A percentile compares a stretch with the other conserved stretches of the same genome.
Conservation (phyloP, 805 yeast species). For the Candida schatavii region DNA sequence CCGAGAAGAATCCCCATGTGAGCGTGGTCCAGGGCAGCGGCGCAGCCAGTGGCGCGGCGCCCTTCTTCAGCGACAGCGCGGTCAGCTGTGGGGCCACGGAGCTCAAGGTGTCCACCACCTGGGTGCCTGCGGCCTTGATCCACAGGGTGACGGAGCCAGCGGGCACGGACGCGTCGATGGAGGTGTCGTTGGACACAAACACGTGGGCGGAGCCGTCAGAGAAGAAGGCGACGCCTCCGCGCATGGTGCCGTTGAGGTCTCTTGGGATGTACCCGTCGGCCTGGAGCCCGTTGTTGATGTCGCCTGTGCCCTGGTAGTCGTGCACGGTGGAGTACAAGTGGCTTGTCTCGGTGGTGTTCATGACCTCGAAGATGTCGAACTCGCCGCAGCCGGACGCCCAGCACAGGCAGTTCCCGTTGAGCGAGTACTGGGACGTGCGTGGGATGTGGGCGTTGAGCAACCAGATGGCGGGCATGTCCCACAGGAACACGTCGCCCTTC, state of each 20-base stretch:
- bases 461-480: constrained; percentile 78
- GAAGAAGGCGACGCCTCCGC: constrained; percentile 71
- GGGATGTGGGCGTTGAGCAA: constrained; percentile 69
- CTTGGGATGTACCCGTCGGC: constrained; percentile 56
- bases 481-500: constrained; percentile 29
- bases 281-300: constrained; percentile 59
- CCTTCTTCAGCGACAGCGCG: constrained; percentile 21
- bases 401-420: constrained; percentile 63
- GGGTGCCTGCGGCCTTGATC: constrained; percentile 39
- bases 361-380: constrained; percentile 71
- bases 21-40: constrained; percentile 6
- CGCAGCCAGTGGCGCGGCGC: constrained; percentile 3
- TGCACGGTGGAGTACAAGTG: constrained; percentile 68
- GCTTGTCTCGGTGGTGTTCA: constrained; percentile 56
- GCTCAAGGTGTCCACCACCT: constrained; percentile 19
- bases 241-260: constrained; percentile 50
- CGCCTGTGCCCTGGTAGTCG: constrained; percentile 70
- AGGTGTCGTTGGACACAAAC: constrained; percentile 54
- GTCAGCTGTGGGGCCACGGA: constrained; percentile 23
- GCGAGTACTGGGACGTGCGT: constrained; percentile 69
- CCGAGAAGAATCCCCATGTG: constrained; percentile 4
- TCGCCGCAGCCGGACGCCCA: constrained; percentile 82
- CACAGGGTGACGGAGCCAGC: constrained; percentile 45
- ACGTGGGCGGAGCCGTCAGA: constrained; percentile 58
- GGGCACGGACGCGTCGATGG: constrained; percentile 44